Percentiles rank a stretch among this genome's conserved stretches.
Conservation (phyloP, 371 early-diverging fungal genomes). For the Mortierella sp. region DNA sequence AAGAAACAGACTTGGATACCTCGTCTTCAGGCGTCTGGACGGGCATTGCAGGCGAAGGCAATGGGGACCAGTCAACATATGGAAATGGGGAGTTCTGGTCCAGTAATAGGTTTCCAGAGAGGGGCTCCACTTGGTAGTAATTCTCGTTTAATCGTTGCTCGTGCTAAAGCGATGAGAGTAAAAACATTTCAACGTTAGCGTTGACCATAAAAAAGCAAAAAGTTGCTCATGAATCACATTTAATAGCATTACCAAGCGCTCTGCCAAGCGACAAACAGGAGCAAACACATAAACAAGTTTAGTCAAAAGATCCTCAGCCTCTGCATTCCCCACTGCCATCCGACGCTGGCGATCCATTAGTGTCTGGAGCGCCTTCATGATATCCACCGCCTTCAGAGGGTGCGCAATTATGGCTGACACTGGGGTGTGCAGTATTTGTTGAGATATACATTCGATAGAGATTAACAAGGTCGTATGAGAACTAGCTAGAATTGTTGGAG, state of each 20-base stretch:
- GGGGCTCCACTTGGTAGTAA: slow-evolving; percentile 29
- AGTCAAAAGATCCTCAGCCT: slow-evolving; percentile 67
- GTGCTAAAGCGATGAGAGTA: slow-evolving; percentile 21
- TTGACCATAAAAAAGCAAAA: neutral
- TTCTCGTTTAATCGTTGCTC: slow-evolving; percentile 49
- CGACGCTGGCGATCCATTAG: slow-evolving; percentile 65
- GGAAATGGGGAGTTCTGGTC: slow-evolving; percentile 16
- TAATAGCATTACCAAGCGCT: slow-evolving; percentile 60
- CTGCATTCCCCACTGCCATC: slow-evolving; percentile 65
- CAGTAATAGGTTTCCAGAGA: slow-evolving; percentile 34
- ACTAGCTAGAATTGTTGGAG: slow-evolving; percentile 50
- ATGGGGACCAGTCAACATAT: slow-evolving; percentile 43
- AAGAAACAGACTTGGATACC: neutral
- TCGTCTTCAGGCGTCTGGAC: slow-evolving; percentile 18
- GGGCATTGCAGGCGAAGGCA: slow-evolving; percentile 51
- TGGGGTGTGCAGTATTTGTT: slow-evolving; percentile 50
- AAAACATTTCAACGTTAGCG: neutral
- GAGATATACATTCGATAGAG: slow-evolving; percentile 53
- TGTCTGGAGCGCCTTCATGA: slow-evolving; percentile 66
- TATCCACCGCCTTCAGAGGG: slow-evolving; percentile 59
- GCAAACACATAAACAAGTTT: slow-evolving; percentile 70
- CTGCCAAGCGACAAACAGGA: slow-evolving; percentile 70
- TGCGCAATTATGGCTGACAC: slow-evolving; percentile 33
- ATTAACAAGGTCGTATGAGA: slow-evolving; percentile 51
- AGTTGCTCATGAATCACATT: neutral